Evolutionary conservation across 2,329 filamentous ascomycete genomes (phyloP), one percentile per base, ranked within the genome.

Genomic region (Curvularia lunata): DNA sequence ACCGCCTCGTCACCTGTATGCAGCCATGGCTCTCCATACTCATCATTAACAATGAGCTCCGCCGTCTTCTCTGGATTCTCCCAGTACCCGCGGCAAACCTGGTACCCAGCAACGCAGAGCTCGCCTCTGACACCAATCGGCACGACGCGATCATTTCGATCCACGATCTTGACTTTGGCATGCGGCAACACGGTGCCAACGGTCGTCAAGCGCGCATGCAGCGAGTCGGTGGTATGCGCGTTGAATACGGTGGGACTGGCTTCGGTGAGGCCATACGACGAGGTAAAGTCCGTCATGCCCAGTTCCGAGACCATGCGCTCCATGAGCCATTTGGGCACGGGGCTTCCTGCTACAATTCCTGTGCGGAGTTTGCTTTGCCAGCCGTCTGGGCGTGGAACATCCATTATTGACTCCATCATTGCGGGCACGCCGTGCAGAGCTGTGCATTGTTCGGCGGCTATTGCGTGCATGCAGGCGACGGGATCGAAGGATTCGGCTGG

Each of bases 171-270:
- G 49, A 91, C 90, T 38, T 85, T 83, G 18, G 77, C 78, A 68
- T 94, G 90, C 3, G 91, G 91, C 80, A 94, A 86, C 45, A 93
- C 79, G 16, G 87, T 89, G 2, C 91, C 91, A 0, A 93, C 91
- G 0, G 90, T 92, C 1, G 84, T 86, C 25, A 93, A 80, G 37
- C 89, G 83, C 38, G 81, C 83, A 62, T 87, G 80, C 48, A 92
- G 84, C 1, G 86, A 84, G 73, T 93, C 91, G 57, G 89, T 86
- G 0, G 88, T 90, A 68, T 90, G 88, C 10, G 91, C 88, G 66
- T 92, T 93, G 81, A 93, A 93, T 76, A 89, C 91, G 0, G 90
- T 92, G 0, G 91, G 91, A 2, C 86, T 89, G 0, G 91, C 88
- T 78, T 94, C 91, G 0, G 91, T 94, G 43, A 94, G 81, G 1